Evolutionary conservation across 768 basidiomycete genomes (phyloP).

Genomic region (Boletus vinaceobasis): DNA sequence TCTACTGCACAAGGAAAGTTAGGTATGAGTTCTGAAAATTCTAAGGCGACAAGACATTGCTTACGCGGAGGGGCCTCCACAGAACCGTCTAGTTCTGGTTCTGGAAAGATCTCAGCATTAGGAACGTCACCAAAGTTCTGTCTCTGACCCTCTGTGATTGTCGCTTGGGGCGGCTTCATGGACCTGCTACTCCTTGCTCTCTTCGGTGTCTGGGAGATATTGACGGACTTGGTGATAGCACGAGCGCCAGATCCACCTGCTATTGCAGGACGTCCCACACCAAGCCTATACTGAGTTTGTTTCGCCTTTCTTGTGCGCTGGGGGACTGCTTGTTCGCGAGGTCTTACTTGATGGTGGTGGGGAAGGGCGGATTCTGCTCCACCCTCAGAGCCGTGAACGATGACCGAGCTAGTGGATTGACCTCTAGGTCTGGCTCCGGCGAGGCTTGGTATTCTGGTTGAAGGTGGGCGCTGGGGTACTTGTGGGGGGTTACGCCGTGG

Average conservation of each 20-base stretch:
- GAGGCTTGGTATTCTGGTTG: constrained; percentile 33
- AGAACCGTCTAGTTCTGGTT: constrained; percentile 23
- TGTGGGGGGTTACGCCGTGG: constrained; percentile 20
- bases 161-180: constrained; percentile 49
- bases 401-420: constrained; percentile 33
- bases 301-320: constrained; percentile 64
- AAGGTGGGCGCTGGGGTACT: constrained; percentile 27
- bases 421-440: constrained; percentile 26
- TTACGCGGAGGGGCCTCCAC: constrained; percentile 10
- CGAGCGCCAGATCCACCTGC: constrained; percentile 69
- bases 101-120: constrained; percentile 18
- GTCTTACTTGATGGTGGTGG: constrained; percentile 14
- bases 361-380: constrained; percentile 33
- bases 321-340: constrained; percentile 20
- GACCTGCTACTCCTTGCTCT: constrained; percentile 49
- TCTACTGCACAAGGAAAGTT: constrained; percentile 1
- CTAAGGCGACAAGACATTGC: background rate
- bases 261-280: constrained; percentile 64
- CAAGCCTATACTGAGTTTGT: constrained; percentile 65
- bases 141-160: constrained; percentile 52
- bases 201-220: constrained; percentile 43
- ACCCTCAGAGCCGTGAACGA: constrained; percentile 43
- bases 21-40: background rate
- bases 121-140: background rate
- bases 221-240: constrained; percentile 56